Evolutionary conservation across 106 monocot genomes (phyloP), one percentile per base, ranked within the genome.

Genomic region (Acorus calamus): DNA sequence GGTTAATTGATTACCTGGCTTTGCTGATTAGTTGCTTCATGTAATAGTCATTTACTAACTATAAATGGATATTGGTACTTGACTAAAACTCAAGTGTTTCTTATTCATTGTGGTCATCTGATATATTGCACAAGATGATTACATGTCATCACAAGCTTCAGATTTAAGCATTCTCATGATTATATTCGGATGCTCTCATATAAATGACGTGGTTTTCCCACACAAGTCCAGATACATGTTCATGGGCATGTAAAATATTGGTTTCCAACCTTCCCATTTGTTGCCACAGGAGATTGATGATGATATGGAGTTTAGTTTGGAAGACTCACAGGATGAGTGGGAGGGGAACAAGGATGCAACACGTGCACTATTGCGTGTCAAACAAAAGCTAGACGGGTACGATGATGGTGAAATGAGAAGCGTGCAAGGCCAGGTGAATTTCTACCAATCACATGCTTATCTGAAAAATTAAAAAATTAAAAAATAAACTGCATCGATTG

Each of bases 291-390:
- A 96, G 68, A 77, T 61, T 51, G 78, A 96, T 69, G 79, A 87
- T 64, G 78, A 81, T 44, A 67, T 60, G 14, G 80, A 79, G 10
- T 83, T 87, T 6, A 67, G 66, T 65, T 75, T 82, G 69, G 96
- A 91, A 60, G 74, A 72, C 58, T 91, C 91, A 51, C 78, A 96
- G 77, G 90, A 96, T 55, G 76, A 70, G 53, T 91, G 63, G 55
- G 91, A 96, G 67, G 96, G 96, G 56, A 96, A 96, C 71, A 96
- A 87, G 69, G 96, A 96, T 83, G 96, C 91, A 65, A 83, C 90
- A 53, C 87, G 96, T 62, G 91, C 96, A n/a, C 78, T 76, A 7
- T 64, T 96, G 54, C 72, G 96, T 62, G 82, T 96, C 14, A 96
- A 96, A 66, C 87, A 96, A 44, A 96, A 96, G 69, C 69, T 96